Conservation (phyloP, 352 stramenopile genomes). For the Globisporangium heterothallicum region DNA sequence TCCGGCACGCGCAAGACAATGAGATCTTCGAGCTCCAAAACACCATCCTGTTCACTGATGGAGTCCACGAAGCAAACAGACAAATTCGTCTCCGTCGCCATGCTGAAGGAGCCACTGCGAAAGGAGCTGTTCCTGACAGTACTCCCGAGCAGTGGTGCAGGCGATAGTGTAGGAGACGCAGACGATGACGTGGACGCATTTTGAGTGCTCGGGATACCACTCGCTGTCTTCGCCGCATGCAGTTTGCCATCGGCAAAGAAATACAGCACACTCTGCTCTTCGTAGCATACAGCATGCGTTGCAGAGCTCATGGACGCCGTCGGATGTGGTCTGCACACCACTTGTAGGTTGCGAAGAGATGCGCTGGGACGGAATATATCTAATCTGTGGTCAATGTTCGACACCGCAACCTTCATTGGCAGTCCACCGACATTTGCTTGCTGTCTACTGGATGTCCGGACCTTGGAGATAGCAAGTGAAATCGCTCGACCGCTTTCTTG, state of each 20-base stretch:
- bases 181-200: not conserved
- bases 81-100: not conserved
- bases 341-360: slow-evolving; percentile 30
- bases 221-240: slow-evolving; percentile 20
- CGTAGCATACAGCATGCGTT: slow-evolving; percentile 32
- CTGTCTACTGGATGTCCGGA: not conserved
- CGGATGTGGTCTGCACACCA: slow-evolving; percentile 22
- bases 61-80: slow-evolving; percentile 14
- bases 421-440: not conserved
- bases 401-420: slow-evolving; percentile 27
- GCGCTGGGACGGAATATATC: slow-evolving; percentile 30
- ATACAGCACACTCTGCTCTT: slow-evolving; percentile 33
- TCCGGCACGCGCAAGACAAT: slow-evolving; percentile 34
- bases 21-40: slow-evolving; percentile 22
- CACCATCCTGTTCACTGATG: slow-evolving; percentile 17
- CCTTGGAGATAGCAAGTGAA: slow-evolving; percentile 30
- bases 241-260: slow-evolving; percentile 28
- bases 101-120: not conserved
- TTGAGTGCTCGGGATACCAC: slow-evolving; percentile 10
- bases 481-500: slow-evolving; percentile 12
- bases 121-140: slow-evolving; percentile 2
- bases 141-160: not conserved
- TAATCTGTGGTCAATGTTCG: slow-evolving; percentile 32
- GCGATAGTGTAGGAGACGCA: not conserved
- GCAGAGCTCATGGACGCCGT: slow-evolving; percentile 19